Evolutionary conservation across 1,284 basidiomycete genomes (phyloP).

Genomic region (Trichosporon ovoides): DNA sequence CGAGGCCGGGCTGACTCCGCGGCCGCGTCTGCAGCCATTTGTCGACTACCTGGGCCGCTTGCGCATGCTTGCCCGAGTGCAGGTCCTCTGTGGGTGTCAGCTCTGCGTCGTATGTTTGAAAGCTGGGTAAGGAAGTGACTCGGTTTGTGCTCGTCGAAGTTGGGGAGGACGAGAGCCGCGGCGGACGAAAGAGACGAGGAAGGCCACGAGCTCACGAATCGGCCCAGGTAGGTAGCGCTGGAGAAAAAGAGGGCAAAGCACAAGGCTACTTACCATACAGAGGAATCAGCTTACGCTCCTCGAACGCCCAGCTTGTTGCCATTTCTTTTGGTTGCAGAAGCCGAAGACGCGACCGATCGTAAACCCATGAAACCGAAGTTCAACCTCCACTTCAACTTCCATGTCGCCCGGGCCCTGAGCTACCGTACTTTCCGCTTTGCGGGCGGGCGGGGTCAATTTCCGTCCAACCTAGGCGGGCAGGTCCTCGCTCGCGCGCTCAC

Average conservation of each 20-base stretch:
- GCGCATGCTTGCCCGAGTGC: slow-evolving; percentile 22
- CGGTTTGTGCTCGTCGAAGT: too few species aligned
- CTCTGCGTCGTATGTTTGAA: too few species aligned
- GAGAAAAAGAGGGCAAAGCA: not conserved
- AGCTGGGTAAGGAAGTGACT: too few species aligned
- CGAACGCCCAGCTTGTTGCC: slow-evolving; percentile 25
- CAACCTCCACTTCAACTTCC: not conserved
- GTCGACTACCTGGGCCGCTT: slow-evolving; percentile 26
- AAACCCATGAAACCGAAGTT: too few species aligned
- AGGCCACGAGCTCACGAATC: too few species aligned
- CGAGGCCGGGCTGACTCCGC: slow-evolving; percentile 40
- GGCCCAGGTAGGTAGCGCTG: too few species aligned
- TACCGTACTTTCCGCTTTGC: too few species aligned
- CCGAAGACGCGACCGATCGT: not conserved
- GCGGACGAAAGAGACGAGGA: too few species aligned
- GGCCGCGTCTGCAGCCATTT: slow-evolving; percentile 39
- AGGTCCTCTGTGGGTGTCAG: slow-evolving; percentile 33
- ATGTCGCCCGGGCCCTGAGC: not conserved
- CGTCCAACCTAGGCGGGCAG: too few species aligned
- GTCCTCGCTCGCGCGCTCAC: too few species aligned
- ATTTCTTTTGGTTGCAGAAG: not conserved
- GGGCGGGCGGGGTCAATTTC: not conserved
- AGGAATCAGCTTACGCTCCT: slow-evolving; percentile 39
- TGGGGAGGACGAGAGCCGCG: too few species aligned
- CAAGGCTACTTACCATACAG: slow-evolving; percentile 30